Base-by-base conservation (phyloP, 345 rosid species). In the Rhodamnia argentea region DNA sequence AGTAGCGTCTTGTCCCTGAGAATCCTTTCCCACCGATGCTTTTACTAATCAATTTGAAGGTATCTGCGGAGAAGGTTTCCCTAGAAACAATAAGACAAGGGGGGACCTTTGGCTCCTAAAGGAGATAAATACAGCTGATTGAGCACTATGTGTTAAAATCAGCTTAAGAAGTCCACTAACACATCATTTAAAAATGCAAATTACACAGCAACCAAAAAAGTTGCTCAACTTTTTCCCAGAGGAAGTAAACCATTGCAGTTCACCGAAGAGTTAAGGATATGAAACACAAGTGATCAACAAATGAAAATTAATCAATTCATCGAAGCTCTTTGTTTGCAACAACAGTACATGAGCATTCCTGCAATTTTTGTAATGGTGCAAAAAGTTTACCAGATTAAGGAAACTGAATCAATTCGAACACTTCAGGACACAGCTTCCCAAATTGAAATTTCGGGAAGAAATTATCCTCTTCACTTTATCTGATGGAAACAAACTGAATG, bases 1-100 rank as follows among this genome's bases (percentile, higher is more conserved):
- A 93, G 92, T 96, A 96, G 85, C 97, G 97, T 84, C 92, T 95
- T 84, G 98, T 95, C 87, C 99, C 98, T 15, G 96, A 94, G 89
- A 94, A 93, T 53, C 96, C 98, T 91, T 92, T 95, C 76, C 88
- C 92, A 87, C 92, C 85, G 55, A 96, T 94, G 86, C 93, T 92
- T 91, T 92, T 96, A 87, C 97, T 95, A 84, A 96, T 91, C 89
- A 95, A 90, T 91, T 95, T 94, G 91, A 95, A 94, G 87, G 99
- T 93, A 87, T 98, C 99, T 96, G 90, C 82, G 52, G 14, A 53
- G 54, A 58, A 29, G 76, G 26, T 44, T 47, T 82, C 18, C 47
- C 57, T 26, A 60, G 24, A 53, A 64, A 64, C 24, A 1, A 64
- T 64, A 32, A 64, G 78, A 64, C 78, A 40, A 32, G 4, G 78